phyloP scores from a whole-genome alignment of 306 rosid species.

The Dryas drummondii region DNA sequence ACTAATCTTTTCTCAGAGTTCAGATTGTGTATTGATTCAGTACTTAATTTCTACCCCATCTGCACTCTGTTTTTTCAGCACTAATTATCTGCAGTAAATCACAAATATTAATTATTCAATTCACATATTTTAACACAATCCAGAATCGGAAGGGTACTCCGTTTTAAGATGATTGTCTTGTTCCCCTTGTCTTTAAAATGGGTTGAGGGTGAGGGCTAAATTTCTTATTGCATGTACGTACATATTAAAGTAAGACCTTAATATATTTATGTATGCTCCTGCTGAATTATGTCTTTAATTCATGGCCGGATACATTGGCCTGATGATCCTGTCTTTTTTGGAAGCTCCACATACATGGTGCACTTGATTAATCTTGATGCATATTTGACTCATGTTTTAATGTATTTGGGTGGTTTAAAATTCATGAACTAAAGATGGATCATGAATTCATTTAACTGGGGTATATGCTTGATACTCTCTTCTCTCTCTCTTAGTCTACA shows the following conservation, averaged over 20 bases:
- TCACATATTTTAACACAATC: not conserved
- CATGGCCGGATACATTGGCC: not conserved
- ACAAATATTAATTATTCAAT: not conserved
- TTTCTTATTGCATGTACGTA: not conserved
- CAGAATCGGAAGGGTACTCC: not conserved
- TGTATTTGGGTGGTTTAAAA: too few species aligned
- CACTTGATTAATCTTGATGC: too few species aligned
- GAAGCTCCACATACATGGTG: too few species aligned
- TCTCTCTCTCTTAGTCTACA: too few species aligned
- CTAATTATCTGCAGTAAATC: not conserved
- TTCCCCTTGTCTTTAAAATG: not conserved
- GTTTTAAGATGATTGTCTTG: slow-evolving; percentile 4
- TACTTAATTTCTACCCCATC: not conserved
- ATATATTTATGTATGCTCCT: not conserved
- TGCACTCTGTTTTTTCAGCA: not conserved
- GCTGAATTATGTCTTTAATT: not conserved
- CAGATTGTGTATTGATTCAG: not conserved
- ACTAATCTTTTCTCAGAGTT: not conserved
- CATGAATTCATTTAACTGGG: too few species aligned
- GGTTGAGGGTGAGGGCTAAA: not conserved
- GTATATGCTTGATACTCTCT: too few species aligned
- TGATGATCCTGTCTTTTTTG: not conserved
- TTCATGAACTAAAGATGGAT: too few species aligned
- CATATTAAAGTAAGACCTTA: not conserved
- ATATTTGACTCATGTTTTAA: too few species aligned